phyloP scores from a whole-genome alignment of 371 early-diverging fungal genomes.

The Batkoa obscura region DNA sequence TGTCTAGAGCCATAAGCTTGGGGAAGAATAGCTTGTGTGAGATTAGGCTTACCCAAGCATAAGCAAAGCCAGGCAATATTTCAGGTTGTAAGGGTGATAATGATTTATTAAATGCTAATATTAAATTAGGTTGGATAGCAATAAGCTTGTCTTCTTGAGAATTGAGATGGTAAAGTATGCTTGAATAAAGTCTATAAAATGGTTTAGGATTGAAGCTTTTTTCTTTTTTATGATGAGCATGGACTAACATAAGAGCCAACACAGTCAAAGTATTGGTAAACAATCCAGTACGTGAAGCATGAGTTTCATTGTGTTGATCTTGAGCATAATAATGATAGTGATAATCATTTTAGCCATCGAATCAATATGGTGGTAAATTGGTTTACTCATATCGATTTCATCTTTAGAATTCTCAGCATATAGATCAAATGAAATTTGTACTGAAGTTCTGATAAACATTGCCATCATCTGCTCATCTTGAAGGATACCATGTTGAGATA shows the following conservation, averaged over 20 bases:
- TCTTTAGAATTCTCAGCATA: conserved; percentile 40
- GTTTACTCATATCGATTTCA: conserved; percentile 17
- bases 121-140: conserved; percentile 43
- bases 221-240: conserved; percentile 61
- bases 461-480: conserved; percentile 52
- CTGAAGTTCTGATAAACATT: conserved; percentile 74
- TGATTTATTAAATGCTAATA: conserved; percentile 55
- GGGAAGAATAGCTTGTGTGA: conserved; percentile 88
- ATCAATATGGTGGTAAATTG: conserved; percentile 57
- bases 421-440: conserved; percentile 59
- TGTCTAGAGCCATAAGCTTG: conserved; percentile 50
- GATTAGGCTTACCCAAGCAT: conserved; percentile 89
- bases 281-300: conserved; percentile 19
- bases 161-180: conserved; percentile 65
- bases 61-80: conserved; percentile 85
- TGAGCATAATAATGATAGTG: conserved; percentile 35
- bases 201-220: conserved; percentile 79
- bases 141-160: conserved; percentile 43
- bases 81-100: conserved; percentile 69
- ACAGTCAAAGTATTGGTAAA: conserved; percentile 65
- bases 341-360: conserved; percentile 67
- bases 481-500: conserved; percentile 59
- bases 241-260: conserved; percentile 58
- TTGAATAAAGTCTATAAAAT: conserved; percentile 74
- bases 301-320: conserved; percentile 22